phyloP scores from a whole-genome alignment of 2,329 filamentous ascomycete genomes.

The Aspergillus sp. region DNA sequence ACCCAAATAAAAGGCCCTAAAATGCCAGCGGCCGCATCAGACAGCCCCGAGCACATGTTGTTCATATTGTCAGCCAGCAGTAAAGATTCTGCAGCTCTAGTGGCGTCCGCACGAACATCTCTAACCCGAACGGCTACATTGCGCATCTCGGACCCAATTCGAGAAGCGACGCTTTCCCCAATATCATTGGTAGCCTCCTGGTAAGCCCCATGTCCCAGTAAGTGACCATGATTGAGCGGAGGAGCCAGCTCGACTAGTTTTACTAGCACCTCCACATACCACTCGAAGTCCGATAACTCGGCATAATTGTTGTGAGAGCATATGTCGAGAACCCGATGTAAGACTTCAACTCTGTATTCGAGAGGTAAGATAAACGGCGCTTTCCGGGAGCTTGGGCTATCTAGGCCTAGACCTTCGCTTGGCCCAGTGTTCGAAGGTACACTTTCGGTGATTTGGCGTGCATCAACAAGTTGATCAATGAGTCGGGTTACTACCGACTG shows the following conservation, averaged over 20 bases:
- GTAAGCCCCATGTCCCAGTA: conserved; percentile 15
- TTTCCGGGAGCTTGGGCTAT: not conserved
- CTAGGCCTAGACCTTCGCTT: conserved; percentile 2
- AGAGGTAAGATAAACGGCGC: conserved; percentile 59
- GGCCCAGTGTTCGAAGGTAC: conserved; percentile 37
- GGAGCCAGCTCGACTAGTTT: conserved; percentile 71
- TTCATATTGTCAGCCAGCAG: conserved; percentile 62
- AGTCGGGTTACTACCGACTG: conserved; percentile 80
- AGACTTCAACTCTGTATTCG: conserved; percentile 81
- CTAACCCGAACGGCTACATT: conserved; percentile 91
- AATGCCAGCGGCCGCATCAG: conserved; percentile 58
- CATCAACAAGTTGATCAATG: conserved; percentile 76
- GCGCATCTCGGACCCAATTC: conserved; percentile 79
- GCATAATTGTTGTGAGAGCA: conserved; percentile 86
- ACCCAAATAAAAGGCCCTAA: conserved; percentile 80
- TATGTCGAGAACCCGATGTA: conserved; percentile 80
- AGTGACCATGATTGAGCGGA: conserved; percentile 23
- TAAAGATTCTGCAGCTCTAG: conserved; percentile 75
- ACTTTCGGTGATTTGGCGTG: conserved; percentile 55
- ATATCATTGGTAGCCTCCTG: conserved; percentile 13
- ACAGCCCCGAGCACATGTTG: conserved; percentile 55
- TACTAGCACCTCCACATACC: conserved; percentile 89
- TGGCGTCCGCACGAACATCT: conserved; percentile 75
- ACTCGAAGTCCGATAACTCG: conserved; percentile 88
- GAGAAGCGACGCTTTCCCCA: conserved; percentile 28